These are phyloP conservation scores for Ceratocystis smalleyi DNA, from an alignment of 2,329 filamentous ascomycete species.

Conservation along the genomic window DNA sequence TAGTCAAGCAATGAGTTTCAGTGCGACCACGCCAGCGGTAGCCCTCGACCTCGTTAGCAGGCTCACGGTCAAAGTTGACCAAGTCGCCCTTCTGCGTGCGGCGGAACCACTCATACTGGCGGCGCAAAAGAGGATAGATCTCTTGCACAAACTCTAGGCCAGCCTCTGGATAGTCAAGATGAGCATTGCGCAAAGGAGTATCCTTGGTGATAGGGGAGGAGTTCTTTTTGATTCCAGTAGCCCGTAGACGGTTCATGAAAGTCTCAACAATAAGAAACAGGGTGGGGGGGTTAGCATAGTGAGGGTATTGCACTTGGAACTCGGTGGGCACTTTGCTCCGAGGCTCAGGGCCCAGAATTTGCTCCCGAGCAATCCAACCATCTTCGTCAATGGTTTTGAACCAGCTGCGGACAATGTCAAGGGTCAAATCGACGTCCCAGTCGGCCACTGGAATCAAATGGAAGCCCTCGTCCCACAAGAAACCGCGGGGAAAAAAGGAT, in stretches of 20 bases:
- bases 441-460: conserved; percentile 82
- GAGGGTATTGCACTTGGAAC: conserved; percentile 90
- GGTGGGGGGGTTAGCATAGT: conserved; percentile 94
- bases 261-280: conserved; percentile 77
- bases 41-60: conserved; percentile 76
- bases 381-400: conserved; percentile 91
- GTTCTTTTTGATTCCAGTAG: conserved; percentile 12
- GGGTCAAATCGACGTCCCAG: conserved; percentile 79
- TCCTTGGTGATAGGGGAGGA: conserved; percentile 9
- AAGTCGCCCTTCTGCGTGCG: conserved; percentile 82
- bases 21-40: conserved; percentile 93
- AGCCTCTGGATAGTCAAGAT: conserved; percentile 31
- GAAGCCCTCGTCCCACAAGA: conserved; percentile 97
- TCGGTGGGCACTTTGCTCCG: conserved; percentile 86
- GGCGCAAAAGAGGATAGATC: conserved; percentile 73
- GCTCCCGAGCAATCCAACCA: conserved; percentile 93
- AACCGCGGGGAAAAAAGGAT: conserved; percentile 90
- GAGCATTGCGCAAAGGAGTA: conserved; percentile 15
- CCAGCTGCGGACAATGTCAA: conserved; percentile 88
- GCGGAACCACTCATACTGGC: conserved; percentile 89
- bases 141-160: conserved; percentile 56
- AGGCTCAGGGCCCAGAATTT: conserved; percentile 82
- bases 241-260: conserved; percentile 63
- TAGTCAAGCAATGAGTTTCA: conserved; percentile 73
- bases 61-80: conserved; percentile 77